phyloP scores from a whole-genome alignment of 805 yeast species.

The Wickerhamomyces ciferrii region DNA sequence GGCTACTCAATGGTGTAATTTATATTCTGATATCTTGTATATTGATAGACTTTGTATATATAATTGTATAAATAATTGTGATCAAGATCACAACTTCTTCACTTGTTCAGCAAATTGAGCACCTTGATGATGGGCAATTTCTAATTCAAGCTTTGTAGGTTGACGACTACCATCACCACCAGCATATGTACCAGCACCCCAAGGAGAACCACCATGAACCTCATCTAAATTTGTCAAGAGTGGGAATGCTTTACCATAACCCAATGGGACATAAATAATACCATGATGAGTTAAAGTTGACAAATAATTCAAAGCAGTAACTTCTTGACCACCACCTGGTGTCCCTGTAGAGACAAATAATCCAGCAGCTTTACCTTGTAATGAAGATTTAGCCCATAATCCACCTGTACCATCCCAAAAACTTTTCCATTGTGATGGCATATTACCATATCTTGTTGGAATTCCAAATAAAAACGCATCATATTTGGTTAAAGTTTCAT shows the following conservation, averaged over 20 bases:
- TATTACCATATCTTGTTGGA: slow-evolving; percentile 70
- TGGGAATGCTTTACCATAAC: slow-evolving; percentile 48
- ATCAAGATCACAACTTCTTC: neutral
- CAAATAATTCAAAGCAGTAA: slow-evolving; percentile 49
- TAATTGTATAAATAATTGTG: neutral
- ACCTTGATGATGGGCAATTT: slow-evolving; percentile 63
- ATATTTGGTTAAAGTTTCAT: slow-evolving; percentile 47
- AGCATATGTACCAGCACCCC: slow-evolving; percentile 80
- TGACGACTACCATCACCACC: slow-evolving; percentile 66
- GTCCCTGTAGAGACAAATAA: slow-evolving; percentile 62
- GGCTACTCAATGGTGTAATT: no score
- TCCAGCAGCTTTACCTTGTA: slow-evolving; percentile 66
- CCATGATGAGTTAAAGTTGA: slow-evolving; percentile 67
- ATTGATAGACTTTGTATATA: no score
- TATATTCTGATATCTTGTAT: no score
- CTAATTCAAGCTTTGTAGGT: slow-evolving; percentile 54
- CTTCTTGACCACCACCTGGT: slow-evolving; percentile 72
- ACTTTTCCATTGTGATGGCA: slow-evolving; percentile 65
- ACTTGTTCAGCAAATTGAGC: slow-evolving; percentile 39
- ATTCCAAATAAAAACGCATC: slow-evolving; percentile 71
- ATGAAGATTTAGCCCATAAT: slow-evolving; percentile 61
- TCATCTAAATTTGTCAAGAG: slow-evolving; percentile 50
- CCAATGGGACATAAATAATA: slow-evolving; percentile 65
- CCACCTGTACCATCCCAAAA: slow-evolving; percentile 73
- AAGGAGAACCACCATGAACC: slow-evolving; percentile 72